These are phyloP conservation scores for Tuber umbilicatum DNA, from an alignment of 495 filamentous ascomycete genomes.

Conservation along the genomic window DNA sequence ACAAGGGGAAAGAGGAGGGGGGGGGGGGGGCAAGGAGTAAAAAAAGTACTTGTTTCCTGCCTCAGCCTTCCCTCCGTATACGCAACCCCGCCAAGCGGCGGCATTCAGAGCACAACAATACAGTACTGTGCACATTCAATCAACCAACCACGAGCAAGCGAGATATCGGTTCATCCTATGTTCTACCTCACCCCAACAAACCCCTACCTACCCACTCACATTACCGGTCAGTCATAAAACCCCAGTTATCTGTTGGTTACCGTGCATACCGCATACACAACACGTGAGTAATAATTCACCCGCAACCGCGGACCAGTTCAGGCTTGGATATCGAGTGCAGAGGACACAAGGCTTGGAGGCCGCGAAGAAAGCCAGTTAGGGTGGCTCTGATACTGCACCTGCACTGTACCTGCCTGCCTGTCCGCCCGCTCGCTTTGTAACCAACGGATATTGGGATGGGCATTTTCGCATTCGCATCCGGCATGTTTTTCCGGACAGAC, in stretches of 20 bases:
- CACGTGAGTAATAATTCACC: neutral
- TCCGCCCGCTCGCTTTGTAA: neutral
- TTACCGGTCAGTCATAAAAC: neutral
- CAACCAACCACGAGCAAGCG: neutral
- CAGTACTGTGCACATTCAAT: neutral
- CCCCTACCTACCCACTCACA: neutral
- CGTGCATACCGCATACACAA: neutral
- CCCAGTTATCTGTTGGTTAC: neutral
- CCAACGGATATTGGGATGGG: neutral
- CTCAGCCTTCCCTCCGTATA: neutral
- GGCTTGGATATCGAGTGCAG: neutral
- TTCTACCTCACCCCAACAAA: neutral
- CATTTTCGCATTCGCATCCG: neutral
- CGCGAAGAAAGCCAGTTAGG: neutral
- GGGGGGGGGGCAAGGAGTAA: neutral
- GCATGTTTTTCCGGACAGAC: neutral
- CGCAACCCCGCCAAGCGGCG: neutral
- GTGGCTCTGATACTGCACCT: neutral
- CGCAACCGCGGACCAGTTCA: neutral
- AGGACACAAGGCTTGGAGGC: neutral
- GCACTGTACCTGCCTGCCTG: neutral
- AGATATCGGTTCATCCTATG: neutral
- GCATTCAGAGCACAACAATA: neutral
- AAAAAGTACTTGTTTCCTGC: neutral
- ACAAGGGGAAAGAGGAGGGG: neutral